Evolutionary conservation across 148 eudicot species (phyloP).

Genomic region (Fallopia convolvulus): DNA sequence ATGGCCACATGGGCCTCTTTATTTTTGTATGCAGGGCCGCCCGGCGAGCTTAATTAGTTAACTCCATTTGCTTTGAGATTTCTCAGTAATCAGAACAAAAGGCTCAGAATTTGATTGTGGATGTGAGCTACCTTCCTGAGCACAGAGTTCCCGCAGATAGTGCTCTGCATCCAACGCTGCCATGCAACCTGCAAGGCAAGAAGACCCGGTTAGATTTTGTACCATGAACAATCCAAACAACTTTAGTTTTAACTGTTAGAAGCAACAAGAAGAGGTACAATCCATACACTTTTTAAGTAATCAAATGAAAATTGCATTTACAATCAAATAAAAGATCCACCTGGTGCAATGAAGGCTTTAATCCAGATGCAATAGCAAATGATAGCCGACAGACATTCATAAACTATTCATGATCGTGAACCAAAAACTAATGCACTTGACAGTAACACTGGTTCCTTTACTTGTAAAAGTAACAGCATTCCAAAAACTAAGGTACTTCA

Average conservation of each 20-base stretch:
- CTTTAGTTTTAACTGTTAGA: not conserved
- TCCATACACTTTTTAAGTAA: not conserved
- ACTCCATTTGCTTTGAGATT: too few relatives aligned
- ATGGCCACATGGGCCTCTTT: too few relatives aligned
- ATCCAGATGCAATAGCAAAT: not conserved
- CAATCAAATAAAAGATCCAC: not conserved
- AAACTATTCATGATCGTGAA: not conserved
- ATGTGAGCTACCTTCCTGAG: slow-evolving; percentile 36
- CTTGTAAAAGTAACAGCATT: not conserved
- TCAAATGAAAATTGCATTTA: not conserved
- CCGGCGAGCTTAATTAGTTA: too few relatives aligned
- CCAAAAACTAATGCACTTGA: not conserved
- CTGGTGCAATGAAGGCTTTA: not conserved
- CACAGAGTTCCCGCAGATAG: slow-evolving; percentile 67
- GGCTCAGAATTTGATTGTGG: not conserved
- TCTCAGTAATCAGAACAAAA: too few relatives aligned
- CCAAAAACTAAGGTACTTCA: not conserved
- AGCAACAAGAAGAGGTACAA: not conserved
- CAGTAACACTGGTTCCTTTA: not conserved
- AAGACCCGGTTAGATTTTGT: not conserved
- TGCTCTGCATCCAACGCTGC: slow-evolving; percentile 86
- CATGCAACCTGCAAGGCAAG: slow-evolving; percentile 59
- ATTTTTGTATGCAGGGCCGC: too few relatives aligned
- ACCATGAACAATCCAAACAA: not conserved
- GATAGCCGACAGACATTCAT: not conserved